Evolutionary conservation across 257 asterid genomes (phyloP), one percentile per base, ranked within the genome.

Genomic region (Avicennia marina): DNA sequence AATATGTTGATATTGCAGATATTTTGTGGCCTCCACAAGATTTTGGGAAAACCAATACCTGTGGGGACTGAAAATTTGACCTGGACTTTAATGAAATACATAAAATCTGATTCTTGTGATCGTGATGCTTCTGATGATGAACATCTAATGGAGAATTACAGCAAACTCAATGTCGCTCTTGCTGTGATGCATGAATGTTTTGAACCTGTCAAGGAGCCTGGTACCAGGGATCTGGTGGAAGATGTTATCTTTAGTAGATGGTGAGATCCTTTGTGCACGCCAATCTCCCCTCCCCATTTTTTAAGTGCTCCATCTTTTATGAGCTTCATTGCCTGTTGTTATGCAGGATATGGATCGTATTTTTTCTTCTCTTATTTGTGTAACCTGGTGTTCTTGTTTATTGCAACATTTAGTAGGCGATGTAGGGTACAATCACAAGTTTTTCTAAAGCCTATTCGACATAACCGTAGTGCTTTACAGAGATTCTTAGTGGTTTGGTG

Each of bases 111-210:
- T 60, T 72, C 62, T 66, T 42, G 48, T 57, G 56, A 52, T 58
- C 53, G 39, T 11, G 75, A 64, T 32, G 67, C 53, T 39, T 54
- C 53, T 46, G 73, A 77, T 33, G 68, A 64, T 2, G 94, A 78
- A 58, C 34, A 41, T 60, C 47, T 57, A 65, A 32, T 67, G 32
- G 87, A 88, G 78, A 68, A 32, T 65, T 79, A 68, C 72, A 75
- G 83, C 81, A 81, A 82, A 78, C 94, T 93, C 44, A 73, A 68
- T 46, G 72, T 78, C 60, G 97, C 99, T 68, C 84, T 93, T 25
- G 19, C 65, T 51, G 95, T 89, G 71, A 84, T 93, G 88, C 99
- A 86, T 55, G 96, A 86, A 67, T 84, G 95, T 65, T 93, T 93
- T 56, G 85, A 93, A 60, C 86, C 97, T 6, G 83, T 81, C 65